phyloP scores from a whole-genome alignment of 208 protist genomes.

The Giardia muris region DNA sequence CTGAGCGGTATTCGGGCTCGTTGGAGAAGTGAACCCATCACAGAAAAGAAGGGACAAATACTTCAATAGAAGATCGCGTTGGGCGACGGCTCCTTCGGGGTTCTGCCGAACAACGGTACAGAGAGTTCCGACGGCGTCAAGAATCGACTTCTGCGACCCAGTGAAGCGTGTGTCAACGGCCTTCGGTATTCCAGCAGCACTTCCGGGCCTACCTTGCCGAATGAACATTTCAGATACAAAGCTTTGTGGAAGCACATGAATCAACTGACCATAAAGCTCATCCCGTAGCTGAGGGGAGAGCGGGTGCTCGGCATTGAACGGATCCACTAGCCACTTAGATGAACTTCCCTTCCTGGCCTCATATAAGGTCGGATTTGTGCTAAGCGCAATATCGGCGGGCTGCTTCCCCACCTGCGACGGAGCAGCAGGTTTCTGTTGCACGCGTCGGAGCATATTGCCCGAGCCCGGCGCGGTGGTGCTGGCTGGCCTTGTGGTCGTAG shows the following conservation, averaged over 20 bases:
- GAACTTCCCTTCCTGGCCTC: not conserved
- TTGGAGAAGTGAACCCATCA: not conserved
- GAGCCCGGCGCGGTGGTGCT: not conserved
- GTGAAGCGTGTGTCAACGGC: not conserved
- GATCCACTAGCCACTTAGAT: not conserved
- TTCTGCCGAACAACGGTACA: not conserved
- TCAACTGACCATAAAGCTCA: not conserved
- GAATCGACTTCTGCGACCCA: not conserved
- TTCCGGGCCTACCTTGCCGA: not conserved
- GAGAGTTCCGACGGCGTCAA: not conserved
- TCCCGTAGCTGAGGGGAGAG: not conserved
- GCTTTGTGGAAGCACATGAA: not conserved
- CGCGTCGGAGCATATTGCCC: not conserved
- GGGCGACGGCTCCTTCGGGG: not conserved
- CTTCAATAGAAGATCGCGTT: not conserved
- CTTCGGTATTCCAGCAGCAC: not conserved
- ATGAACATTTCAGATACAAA: not conserved
- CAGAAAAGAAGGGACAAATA: not conserved
- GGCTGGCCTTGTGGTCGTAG: not conserved
- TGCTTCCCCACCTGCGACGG: not conserved
- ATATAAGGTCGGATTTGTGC: not conserved
- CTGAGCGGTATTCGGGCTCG: not conserved
- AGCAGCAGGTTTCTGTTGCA: not conserved
- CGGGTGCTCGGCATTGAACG: not conserved
- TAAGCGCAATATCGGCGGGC: not conserved